Conservation (phyloP, 805 yeast species). For the Ogataea haglerorum region DNA sequence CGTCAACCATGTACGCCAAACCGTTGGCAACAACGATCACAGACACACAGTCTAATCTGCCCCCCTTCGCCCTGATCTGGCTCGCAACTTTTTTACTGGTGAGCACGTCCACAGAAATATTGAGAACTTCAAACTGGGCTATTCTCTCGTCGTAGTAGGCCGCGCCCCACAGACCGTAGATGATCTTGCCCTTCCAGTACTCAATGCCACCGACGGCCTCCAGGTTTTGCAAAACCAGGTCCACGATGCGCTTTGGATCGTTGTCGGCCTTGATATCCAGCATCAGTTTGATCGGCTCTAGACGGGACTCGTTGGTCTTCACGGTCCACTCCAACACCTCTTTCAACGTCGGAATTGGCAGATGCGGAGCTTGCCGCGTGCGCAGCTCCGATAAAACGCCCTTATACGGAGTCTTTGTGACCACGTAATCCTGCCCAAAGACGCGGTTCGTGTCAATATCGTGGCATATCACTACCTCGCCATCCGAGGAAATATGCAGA, state of each 20-base stretch:
- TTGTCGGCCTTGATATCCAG: slow-evolving; percentile 34
- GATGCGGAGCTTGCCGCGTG: slow-evolving; percentile 33
- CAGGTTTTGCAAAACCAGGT: slow-evolving; percentile 25
- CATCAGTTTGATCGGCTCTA: slow-evolving; percentile 36
- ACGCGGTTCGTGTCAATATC: slow-evolving; percentile 33
- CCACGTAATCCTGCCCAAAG: slow-evolving; percentile 29
- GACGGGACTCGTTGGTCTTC: slow-evolving; percentile 40
- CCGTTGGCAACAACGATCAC: slow-evolving; percentile 22
- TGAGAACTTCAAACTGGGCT: slow-evolving; percentile 25
- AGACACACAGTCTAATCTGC: slow-evolving; percentile 24
- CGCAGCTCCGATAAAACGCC: slow-evolving; percentile 28
- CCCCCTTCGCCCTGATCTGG: slow-evolving; percentile 18
- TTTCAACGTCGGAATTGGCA: slow-evolving; percentile 31
- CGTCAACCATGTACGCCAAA: slow-evolving; percentile 17
- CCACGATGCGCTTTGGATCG: slow-evolving; percentile 28
- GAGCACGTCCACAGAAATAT: slow-evolving; percentile 30
- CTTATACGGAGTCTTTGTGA: slow-evolving; percentile 27
- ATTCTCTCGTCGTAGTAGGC: slow-evolving; percentile 29
- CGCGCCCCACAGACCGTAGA: slow-evolving; percentile 38
- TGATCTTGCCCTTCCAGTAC: slow-evolving; percentile 34
- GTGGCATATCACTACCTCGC: slow-evolving; percentile 33
- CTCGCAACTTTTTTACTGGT: slow-evolving; percentile 23
- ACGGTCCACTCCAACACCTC: slow-evolving; percentile 34
- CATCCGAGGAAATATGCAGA: slow-evolving; percentile 35
- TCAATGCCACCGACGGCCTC: slow-evolving; percentile 20